Evolutionary conservation across 768 basidiomycete genomes (phyloP).

Genomic region (Cystofilobasidium capitatum): DNA sequence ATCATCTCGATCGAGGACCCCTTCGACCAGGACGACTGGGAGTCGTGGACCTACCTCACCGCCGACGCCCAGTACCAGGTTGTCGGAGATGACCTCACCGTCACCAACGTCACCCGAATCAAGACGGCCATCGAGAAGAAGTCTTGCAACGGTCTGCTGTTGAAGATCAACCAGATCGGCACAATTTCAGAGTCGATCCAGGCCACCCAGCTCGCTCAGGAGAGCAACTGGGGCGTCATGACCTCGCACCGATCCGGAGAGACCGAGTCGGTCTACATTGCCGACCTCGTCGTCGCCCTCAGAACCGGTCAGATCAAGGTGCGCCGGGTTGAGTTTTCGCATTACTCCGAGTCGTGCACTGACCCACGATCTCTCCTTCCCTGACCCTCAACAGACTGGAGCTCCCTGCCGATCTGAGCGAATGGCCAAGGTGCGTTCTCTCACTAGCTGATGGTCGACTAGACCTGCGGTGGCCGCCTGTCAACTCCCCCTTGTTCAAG

Average conservation of each 20-base stretch:
- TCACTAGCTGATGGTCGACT: background rate
- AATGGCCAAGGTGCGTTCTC: conserved; percentile 55
- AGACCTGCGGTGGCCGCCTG: background rate
- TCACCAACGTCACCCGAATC: conserved; percentile 94
- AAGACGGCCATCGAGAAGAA: conserved; percentile 99
- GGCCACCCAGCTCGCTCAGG: conserved; percentile 91
- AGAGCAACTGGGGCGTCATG: conserved; percentile 98
- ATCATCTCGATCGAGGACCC: conserved; percentile 84
- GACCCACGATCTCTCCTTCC: conserved; percentile 51
- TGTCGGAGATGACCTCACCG: conserved; percentile 76
- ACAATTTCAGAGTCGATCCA: conserved; percentile 98
- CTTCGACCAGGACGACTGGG: conserved; percentile 99
- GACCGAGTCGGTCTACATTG: conserved; percentile 71
- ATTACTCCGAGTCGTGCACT: background rate
- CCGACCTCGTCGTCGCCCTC: conserved; percentile 88
- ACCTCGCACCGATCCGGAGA: conserved; percentile 98
- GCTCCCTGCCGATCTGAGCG: conserved; percentile 63
- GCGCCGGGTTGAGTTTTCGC: background rate
- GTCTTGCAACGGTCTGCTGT: conserved; percentile 94
- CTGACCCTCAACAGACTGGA: conserved; percentile 85
- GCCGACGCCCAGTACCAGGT: conserved; percentile 53
- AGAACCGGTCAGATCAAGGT: conserved; percentile 33
- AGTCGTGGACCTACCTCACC: conserved; percentile 91
- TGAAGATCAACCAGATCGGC: conserved; percentile 77
- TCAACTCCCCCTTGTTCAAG: background rate